phyloP scores from a whole-genome alignment of 768 basidiomycete species.

The Cyclocybe cylindracea region DNA sequence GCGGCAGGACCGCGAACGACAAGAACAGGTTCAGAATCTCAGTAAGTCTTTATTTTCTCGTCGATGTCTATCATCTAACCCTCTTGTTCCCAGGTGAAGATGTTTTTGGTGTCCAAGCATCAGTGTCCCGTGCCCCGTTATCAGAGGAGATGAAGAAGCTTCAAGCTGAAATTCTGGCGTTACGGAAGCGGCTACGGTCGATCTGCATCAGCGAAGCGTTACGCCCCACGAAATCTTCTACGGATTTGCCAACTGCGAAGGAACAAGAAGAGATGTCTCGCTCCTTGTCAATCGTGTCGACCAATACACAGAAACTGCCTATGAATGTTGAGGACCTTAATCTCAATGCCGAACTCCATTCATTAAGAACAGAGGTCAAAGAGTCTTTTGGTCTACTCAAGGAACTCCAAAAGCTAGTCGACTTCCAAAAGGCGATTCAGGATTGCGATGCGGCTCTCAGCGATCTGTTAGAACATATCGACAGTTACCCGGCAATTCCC shows the following conservation, averaged over 20 bases:
- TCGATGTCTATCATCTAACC: neutral
- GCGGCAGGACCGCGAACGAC: slow-evolving; percentile 8
- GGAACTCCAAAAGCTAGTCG: slow-evolving; percentile 54
- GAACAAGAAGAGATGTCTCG: slow-evolving; percentile 47
- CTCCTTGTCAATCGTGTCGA: slow-evolving; percentile 45
- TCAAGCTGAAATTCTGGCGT: slow-evolving; percentile 47
- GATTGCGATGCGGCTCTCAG: slow-evolving; percentile 77
- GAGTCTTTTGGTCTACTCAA: slow-evolving; percentile 48
- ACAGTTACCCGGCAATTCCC: slow-evolving; percentile 74
- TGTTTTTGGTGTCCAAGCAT: slow-evolving; percentile 52
- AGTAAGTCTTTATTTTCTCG: slow-evolving; percentile 1
- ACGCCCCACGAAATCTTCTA: slow-evolving; percentile 42
- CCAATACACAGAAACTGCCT: slow-evolving; percentile 51
- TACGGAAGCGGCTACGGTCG: slow-evolving; percentile 62
- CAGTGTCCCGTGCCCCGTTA: slow-evolving; percentile 32
- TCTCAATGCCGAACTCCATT: slow-evolving; percentile 60
- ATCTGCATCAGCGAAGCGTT: slow-evolving; percentile 59
- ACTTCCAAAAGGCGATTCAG: slow-evolving; percentile 48
- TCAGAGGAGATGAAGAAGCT: slow-evolving; percentile 44
- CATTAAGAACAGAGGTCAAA: slow-evolving; percentile 60
- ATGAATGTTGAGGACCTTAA: slow-evolving; percentile 35
- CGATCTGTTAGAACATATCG: slow-evolving; percentile 83
- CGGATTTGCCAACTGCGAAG: slow-evolving; percentile 51
- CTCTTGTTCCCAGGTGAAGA: slow-evolving; percentile 29
- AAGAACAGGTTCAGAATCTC: slow-evolving; percentile 4